Percentiles rank a stretch among this genome's conserved stretches.
These are phyloP conservation scores for Wallemia ichthyophaga DNA, from an alignment of 1,284 basidiomycete genomes.

Conservation along the genomic window DNA sequence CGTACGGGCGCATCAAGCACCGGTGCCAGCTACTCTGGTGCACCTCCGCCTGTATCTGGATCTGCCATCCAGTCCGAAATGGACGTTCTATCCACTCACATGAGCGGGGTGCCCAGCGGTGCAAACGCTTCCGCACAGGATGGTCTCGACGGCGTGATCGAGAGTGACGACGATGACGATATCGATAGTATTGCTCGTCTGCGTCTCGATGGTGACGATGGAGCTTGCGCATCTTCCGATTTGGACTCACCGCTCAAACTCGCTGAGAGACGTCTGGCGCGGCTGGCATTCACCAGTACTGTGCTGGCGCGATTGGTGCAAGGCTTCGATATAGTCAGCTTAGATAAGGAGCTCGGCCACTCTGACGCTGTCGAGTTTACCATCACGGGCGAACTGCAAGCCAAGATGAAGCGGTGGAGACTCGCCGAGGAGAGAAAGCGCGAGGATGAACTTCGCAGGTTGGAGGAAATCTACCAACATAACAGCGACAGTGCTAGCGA, in stretches of 20 bases:
- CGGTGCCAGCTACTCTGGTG: conserved; percentile 16
- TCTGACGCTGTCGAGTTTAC: conserved; percentile 22
- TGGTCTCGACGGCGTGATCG: conserved; percentile 47
- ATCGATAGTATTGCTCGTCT: too few relatives aligned
- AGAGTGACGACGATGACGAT: conserved; percentile 25
- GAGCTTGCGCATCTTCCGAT: background rate
- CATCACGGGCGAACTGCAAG: conserved; percentile 33
- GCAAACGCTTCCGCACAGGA: conserved; percentile 17
- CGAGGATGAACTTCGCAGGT: background rate
- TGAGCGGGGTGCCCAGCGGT: conserved; percentile 19
- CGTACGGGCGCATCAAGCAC: conserved; percentile 18
- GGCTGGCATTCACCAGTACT: conserved; percentile 39
- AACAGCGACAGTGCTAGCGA: background rate
- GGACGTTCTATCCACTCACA: conserved; percentile 38
- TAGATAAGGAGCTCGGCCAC: conserved; percentile 18
- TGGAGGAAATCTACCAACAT: background rate
- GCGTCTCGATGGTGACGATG: background rate
- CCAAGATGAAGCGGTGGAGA: conserved; percentile 37
- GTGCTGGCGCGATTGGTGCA: conserved; percentile 37
- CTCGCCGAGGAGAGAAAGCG: conserved; percentile 26
- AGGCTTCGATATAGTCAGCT: conserved; percentile 33
- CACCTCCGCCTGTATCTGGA: conserved; percentile 20
- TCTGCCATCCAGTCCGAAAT: conserved; percentile 29
- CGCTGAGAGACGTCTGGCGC: conserved; percentile 29
- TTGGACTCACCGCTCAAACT: conserved; percentile 14